phyloP scores from a whole-genome alignment of 2,329 filamentous ascomycete genomes.

The Juglanconis oblonga region DNA sequence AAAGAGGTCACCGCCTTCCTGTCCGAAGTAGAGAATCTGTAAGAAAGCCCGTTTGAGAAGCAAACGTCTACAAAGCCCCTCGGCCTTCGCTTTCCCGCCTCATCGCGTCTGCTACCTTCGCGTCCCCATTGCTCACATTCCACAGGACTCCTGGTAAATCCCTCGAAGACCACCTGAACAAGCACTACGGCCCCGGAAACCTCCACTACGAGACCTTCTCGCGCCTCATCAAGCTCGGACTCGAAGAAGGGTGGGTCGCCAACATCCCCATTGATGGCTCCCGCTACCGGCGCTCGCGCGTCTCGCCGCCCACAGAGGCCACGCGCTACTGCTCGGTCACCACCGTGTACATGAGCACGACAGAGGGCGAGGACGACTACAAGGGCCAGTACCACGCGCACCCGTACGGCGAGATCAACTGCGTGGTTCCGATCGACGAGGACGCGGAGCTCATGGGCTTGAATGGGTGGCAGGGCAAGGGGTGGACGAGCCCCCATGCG shows the following conservation, averaged over 20 bases:
- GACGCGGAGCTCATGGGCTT: slow-evolving; percentile 51
- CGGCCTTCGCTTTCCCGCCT: background rate
- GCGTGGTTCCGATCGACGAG: slow-evolving; percentile 48
- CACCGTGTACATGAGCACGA: slow-evolving; percentile 48
- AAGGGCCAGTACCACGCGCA: slow-evolving; percentile 52
- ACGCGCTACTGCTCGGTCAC: slow-evolving; percentile 55
- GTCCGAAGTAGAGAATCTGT: slow-evolving; percentile 10
- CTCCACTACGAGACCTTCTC: slow-evolving; percentile 41
- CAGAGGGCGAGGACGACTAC: slow-evolving; percentile 43
- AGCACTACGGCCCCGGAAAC: slow-evolving; percentile 40
- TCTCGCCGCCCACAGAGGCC: slow-evolving; percentile 41
- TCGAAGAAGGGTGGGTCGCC: slow-evolving; percentile 44
- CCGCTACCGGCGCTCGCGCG: slow-evolving; percentile 45
- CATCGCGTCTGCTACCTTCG: background rate
- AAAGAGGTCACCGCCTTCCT: slow-evolving; percentile 5
- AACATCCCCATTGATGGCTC: slow-evolving; percentile 39
- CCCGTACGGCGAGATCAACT: slow-evolving; percentile 55
- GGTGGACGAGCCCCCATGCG: slow-evolving; percentile 53
- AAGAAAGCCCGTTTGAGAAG: background rate
- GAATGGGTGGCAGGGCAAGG: slow-evolving; percentile 53
- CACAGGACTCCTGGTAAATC: slow-evolving; percentile 42
- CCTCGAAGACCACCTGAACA: slow-evolving; percentile 41
- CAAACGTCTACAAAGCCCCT: no score
- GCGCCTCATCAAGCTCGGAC: slow-evolving; percentile 33
- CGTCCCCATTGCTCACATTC: background rate